Percentiles rank a stretch among this genome's conserved stretches.
These are phyloP conservation scores for Trichothecium roseum DNA, from an alignment of 2,329 filamentous ascomycete species.

Conservation along the genomic window DNA sequence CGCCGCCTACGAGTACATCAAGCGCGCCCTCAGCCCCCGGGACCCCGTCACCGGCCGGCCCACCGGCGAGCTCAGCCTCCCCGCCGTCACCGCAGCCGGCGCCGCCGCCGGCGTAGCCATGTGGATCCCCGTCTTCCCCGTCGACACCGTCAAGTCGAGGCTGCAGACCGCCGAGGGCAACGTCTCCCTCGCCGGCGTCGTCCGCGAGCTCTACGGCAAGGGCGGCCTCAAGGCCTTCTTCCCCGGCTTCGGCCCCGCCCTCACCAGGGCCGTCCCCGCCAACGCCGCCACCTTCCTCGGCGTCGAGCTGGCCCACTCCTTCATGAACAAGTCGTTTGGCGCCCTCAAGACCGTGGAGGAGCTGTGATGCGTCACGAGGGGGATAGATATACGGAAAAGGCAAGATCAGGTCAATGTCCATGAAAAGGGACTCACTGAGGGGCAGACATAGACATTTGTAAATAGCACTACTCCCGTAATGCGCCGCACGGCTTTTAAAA, in stretches of 20 bases:
- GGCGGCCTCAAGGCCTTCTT: slow-evolving; percentile 91
- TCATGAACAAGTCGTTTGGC: slow-evolving; percentile 67
- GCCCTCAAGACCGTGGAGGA: slow-evolving; percentile 3
- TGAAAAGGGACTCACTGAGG: neutral
- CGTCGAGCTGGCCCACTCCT: slow-evolving; percentile 73
- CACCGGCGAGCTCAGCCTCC: slow-evolving; percentile 66
- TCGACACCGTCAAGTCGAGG: slow-evolving; percentile 92
- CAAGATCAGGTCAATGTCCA: neutral
- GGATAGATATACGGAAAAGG: neutral
- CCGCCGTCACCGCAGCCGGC: slow-evolving; percentile 76
- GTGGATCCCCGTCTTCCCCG: slow-evolving; percentile 98
- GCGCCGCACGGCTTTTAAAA: too few species aligned
- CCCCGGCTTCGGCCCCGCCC: slow-evolving; percentile 86
- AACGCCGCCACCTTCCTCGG: slow-evolving; percentile 93
- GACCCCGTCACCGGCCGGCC: slow-evolving; percentile 64
- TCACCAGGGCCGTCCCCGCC: slow-evolving; percentile 86
- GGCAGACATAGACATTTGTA: too few species aligned
- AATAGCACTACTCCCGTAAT: too few species aligned
- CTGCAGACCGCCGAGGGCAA: slow-evolving; percentile 85
- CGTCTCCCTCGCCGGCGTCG: slow-evolving; percentile 68
- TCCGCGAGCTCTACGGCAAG: slow-evolving; percentile 70
- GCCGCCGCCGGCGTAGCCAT: slow-evolving; percentile 90
- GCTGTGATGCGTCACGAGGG: neutral
- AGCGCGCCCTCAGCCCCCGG: slow-evolving; percentile 74
- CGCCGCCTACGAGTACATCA: slow-evolving; percentile 92